Base-by-base conservation (phyloP, 2,329 filamentous ascomycete genomes). In the Simplicillium aogashimaense region DNA sequence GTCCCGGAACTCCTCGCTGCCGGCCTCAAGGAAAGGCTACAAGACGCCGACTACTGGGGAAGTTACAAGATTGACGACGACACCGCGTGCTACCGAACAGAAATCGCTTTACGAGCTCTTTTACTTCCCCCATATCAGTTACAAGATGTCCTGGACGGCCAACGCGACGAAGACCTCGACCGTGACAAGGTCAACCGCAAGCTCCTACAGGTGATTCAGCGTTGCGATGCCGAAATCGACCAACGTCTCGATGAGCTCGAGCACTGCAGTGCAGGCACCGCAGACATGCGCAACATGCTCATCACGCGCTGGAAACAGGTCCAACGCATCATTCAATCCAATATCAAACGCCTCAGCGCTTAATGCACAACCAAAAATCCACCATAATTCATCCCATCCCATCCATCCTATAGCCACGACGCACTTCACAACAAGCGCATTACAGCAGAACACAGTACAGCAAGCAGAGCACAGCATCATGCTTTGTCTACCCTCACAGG, bases 11-110 rank as follows among this genome's bases (percentile, higher is more conserved):
- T 48, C 43, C 45, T 71, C 25, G 48, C 55, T 18, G 35, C 40
- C 3, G 35, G 38, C 5, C 63, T 69, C 47, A 61, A 50, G 41
- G 50, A 53, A 7, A 46, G 50, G 29, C 58, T 78, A 13, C 59
- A 70, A 34, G 65, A 66, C 2, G 53, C 45, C 1, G 66, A 67
- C 2, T 78, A 75, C 49, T 56, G 71, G 45, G 72, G 66, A 0
- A 61, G 61, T 4, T 78, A 75, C 47, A 59, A 69, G 40, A 55
- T 78, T 6, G 74, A 78, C 47, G 48, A 54, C 3, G 57, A 67
- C 9, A 65, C 56, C 6, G 65, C 70, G 11, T 79, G 75, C 51
- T 70, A 77, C 50, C 59, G 74, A 13, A 76, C 74, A 2, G 67
- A 77, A 50, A 69, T 74, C 10, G 74, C 71, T 5, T 47, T 76